Base-by-base conservation (phyloP, 345 rosid genomes). In the Citrus inodora region DNA sequence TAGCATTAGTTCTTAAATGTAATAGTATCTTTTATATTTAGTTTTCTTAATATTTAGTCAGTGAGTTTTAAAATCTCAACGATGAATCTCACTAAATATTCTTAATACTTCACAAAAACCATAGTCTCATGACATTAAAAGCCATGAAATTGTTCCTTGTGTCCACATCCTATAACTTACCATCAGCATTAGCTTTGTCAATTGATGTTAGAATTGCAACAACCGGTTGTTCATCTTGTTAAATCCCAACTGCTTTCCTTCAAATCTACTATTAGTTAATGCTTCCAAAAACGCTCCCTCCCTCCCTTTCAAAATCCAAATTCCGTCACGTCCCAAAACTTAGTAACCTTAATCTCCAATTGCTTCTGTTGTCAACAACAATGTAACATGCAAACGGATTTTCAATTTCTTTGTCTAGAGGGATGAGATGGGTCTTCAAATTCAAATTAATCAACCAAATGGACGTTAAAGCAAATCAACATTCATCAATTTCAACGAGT, bases 201-300 rank as follows among this genome's bases (percentile, higher is more conserved):
- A 33, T 37, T 62, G 25, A 82, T 68, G 71, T 63, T 22, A 80
- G 80, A 75, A 71, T 62, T 74, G 56, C 66, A 86, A 77, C 88
- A 13, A 32, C 86, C 68, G 80, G 88, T 75, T 62, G 88, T 82
- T 86, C 82, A 83, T 55, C 83, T 56, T 63, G 58, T 25, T 38
- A 80, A 77, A 82, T 82, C 83, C 73, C 74, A 38, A 73, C 59
- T 66, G 51, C 78, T 66, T 60, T 33, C 30, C 70, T 61, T 64
- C 67, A 16, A 80, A 61, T 35, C 35, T 27, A 28, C 59, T 66
- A 37, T 11, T 75, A 21, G 14, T n/a, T 21, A 66, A 21, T 51
- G 22, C 56, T 13, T 62, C 61, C 63, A 55, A 62, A 75, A 68
- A 28, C 62, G 19, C 53, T 51, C 30, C 2, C 48, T 32, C 28